Evolutionary conservation across 179 eudicot species (phyloP).

Genomic region (Vitellaria paradoxa): DNA sequence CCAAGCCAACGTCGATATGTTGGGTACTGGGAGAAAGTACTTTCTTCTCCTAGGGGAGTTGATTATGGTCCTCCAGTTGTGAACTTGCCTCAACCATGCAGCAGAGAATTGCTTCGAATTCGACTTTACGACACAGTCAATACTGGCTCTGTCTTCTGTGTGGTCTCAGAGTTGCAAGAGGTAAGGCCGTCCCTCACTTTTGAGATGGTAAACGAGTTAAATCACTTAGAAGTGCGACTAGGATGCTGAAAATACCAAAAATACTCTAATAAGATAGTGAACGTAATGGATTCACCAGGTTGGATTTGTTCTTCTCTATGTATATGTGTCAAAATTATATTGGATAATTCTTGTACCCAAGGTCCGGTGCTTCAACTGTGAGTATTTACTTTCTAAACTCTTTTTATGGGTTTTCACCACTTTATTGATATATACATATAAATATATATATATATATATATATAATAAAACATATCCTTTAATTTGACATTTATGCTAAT

Average conservation of each 20-base stretch:
- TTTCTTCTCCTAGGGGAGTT: slow-evolving; percentile 26
- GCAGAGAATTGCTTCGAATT: slow-evolving; percentile 47
- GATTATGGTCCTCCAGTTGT: slow-evolving; percentile 25
- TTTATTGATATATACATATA: no score
- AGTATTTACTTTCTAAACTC: no score
- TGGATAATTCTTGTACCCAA: no score
- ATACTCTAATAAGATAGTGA: background rate
- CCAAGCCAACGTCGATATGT: slow-evolving; percentile 77
- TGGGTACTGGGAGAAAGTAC: slow-evolving; percentile 50
- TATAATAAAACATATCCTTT: no score
- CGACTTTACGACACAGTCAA: slow-evolving; percentile 50
- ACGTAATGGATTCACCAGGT: background rate
- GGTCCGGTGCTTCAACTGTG: no score
- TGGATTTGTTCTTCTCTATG: background rate
- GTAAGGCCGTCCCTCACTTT: slow-evolving; percentile 22
- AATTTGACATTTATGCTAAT: no score
- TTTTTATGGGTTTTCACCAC: no score
- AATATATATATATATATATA: no score
- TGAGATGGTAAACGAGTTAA: background rate
- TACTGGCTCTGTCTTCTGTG: slow-evolving; percentile 37
- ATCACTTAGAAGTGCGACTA: background rate
- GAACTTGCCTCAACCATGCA: slow-evolving; percentile 40
- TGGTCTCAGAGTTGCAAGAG: slow-evolving; percentile 51
- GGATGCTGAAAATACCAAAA: background rate
- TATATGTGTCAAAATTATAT: background rate